Conservation (phyloP, 139 green algal species). For the Micromonas commoda region DNA sequence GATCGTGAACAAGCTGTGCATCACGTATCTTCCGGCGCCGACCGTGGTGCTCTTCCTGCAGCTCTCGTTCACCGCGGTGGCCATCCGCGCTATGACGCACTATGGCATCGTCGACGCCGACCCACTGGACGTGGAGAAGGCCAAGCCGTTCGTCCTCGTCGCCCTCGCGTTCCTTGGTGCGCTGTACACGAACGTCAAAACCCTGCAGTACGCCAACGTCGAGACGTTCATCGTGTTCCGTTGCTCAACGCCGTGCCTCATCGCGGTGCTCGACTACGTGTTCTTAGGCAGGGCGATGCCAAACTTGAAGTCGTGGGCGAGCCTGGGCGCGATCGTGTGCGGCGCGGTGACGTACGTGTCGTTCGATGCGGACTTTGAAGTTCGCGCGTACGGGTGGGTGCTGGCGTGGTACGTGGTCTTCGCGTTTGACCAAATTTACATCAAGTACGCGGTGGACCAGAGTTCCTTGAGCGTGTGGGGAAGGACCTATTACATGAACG, state of each 20-base stretch:
- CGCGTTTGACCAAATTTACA: conserved; percentile 58
- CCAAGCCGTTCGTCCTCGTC: conserved; percentile 44
- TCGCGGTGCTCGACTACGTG: conserved; percentile 60
- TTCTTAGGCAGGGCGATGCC: conserved; percentile 60
- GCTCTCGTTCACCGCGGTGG: conserved; percentile 35
- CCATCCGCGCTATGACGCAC: conserved; percentile 20
- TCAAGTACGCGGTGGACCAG: conserved; percentile 68
- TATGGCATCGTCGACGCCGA: conserved; percentile 36
- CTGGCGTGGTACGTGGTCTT: conserved; percentile 53
- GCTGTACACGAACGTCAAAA: conserved; percentile 58
- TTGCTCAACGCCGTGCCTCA: conserved; percentile 49
- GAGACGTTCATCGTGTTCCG: conserved; percentile 82
- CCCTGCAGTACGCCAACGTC: conserved; percentile 59
- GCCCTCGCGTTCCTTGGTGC: conserved; percentile 46
- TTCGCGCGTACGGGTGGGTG: conserved; percentile 43
- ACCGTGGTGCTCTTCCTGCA: conserved; percentile 49
- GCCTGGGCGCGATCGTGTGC: conserved; percentile 37
- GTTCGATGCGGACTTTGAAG: conserved; percentile 36
- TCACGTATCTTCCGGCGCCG: conserved; percentile 43
- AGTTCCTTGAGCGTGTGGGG: conserved; percentile 64
- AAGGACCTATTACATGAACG: conserved; percentile 63
- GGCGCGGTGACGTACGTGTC: conserved; percentile 37
- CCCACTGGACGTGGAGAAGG: conserved; percentile 35
- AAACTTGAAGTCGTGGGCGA: conserved; percentile 35
- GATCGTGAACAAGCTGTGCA: conserved; percentile 56